Percentiles rank a stretch among this genome's conserved stretches.
Evolutionary conservation across 2,329 filamentous ascomycete genomes (phyloP).

Genomic region (Fusarium setosum): DNA sequence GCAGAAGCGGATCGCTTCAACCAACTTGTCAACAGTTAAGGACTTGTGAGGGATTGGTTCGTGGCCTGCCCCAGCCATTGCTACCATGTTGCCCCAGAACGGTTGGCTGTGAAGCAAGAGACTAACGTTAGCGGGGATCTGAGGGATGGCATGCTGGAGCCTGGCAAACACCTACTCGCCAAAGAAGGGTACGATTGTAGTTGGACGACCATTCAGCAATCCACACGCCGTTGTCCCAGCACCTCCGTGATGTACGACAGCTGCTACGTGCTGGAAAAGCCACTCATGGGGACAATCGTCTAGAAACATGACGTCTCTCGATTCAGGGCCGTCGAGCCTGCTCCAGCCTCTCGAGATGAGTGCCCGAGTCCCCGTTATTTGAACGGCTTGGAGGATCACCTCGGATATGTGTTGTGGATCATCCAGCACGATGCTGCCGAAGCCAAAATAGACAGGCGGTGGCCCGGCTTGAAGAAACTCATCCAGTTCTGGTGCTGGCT

Average conservation of each 20-base stretch:
- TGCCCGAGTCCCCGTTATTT: constrained; percentile 71
- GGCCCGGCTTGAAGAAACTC: constrained; percentile 68
- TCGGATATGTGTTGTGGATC: constrained; percentile 73
- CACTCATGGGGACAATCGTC: constrained; percentile 80
- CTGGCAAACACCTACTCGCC: constrained; percentile 52
- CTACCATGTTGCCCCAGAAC: constrained; percentile 83
- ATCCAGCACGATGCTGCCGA: constrained; percentile 79
- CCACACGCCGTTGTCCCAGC: constrained; percentile 80
- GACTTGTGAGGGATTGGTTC: constrained; percentile 74
- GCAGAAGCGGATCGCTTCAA: constrained; percentile 69
- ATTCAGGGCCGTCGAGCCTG: constrained; percentile 68
- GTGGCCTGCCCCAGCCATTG: constrained; percentile 76
- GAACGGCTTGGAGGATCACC: constrained; percentile 74
- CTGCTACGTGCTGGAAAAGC: constrained; percentile 72
- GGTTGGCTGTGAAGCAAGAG: constrained; percentile 59
- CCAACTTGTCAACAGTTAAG: constrained; percentile 73
- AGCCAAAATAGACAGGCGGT: constrained; percentile 76
- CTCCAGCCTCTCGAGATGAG: constrained; percentile 81
- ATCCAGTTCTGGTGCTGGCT: constrained; percentile 63
- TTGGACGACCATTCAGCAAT: constrained; percentile 74
- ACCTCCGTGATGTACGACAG: constrained; percentile 78
- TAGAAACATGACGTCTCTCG: constrained; percentile 73
- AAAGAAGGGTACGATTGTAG: constrained; percentile 78
- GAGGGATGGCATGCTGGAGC: too few relatives aligned
- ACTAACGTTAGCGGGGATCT: neutral